Conservation (phyloP, 805 yeast species). For the Priceomyces carsonii region DNA sequence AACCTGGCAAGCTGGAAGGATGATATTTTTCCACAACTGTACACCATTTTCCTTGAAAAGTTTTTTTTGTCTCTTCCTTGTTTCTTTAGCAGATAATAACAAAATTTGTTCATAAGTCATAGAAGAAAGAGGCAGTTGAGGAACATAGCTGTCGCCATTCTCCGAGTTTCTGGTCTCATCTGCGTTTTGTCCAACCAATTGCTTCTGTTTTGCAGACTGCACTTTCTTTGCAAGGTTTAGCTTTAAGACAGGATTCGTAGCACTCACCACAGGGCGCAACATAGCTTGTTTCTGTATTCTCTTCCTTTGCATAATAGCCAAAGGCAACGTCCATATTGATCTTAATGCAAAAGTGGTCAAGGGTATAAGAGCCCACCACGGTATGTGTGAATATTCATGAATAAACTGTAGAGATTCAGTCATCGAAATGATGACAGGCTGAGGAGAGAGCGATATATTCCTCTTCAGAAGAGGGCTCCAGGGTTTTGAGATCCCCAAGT, state of each 20-base stretch:
- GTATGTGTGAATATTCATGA: constrained; percentile 61
- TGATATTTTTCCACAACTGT: constrained; percentile 76
- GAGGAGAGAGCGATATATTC: constrained; percentile 31
- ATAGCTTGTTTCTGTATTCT: constrained; percentile 70
- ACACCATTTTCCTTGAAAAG: constrained; percentile 69
- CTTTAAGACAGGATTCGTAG: constrained; percentile 74
- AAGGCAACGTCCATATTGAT: constrained; percentile 68
- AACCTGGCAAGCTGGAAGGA: constrained; percentile 78
- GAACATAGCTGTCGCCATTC: constrained; percentile 4
- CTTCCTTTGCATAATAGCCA: constrained; percentile 71
- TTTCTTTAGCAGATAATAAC: constrained; percentile 73
- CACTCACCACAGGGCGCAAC: constrained; percentile 67
- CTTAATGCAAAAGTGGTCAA: constrained; percentile 66
- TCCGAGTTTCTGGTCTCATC: constrained; percentile 1
- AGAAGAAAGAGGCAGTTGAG: constrained; percentile 32
- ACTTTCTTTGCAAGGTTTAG: constrained; percentile 53
- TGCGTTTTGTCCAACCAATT: constrained; percentile 9
- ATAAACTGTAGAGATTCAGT: constrained; percentile 44
- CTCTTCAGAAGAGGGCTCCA: too few species aligned
- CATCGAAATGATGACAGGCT: constrained; percentile 28
- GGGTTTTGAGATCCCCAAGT: too few species aligned
- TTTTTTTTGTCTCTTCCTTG: constrained; percentile 67
- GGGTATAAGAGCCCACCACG: constrained; percentile 87
- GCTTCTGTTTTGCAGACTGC: constrained; percentile 32
- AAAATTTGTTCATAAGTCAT: constrained; percentile 79